Conservation (phyloP, 352 stramenopile species). For the Pythium rishiriense region DNA sequence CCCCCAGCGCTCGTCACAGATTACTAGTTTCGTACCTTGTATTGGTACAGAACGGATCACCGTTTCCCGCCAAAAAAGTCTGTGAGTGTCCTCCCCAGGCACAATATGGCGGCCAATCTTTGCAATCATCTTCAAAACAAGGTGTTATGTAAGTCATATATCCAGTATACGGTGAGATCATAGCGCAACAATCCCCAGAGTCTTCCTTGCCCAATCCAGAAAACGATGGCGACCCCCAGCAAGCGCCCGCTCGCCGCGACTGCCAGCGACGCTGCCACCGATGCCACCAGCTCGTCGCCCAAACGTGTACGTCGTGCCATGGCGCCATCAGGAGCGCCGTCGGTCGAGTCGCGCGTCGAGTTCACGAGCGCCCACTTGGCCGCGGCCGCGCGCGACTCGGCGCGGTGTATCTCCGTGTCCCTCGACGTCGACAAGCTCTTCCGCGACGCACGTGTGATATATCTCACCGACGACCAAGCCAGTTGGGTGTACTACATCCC, state of each 20-base stretch:
- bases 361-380: constrained; percentile 21
- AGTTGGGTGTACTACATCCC: constrained; percentile 72
- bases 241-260: constrained; percentile 5
- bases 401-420: constrained; percentile 25
- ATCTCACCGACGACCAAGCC: constrained; percentile 28
- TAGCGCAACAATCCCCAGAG: not conserved
- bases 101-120: too few relatives aligned
- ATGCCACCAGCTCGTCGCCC: not conserved
- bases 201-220: not conserved
- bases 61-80: too few relatives aligned
- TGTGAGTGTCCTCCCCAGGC: too few relatives aligned
- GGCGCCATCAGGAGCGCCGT: not conserved
- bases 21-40: too few relatives aligned
- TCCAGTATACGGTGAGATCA: not conserved
- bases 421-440: constrained; percentile 29
- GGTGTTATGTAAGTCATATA: not conserved
- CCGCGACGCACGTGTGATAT: constrained; percentile 27
- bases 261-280: not conserved
- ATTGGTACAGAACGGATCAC: too few relatives aligned
- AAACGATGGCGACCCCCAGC: not conserved
- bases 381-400: constrained; percentile 19
- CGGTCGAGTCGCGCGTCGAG: constrained; percentile 19
- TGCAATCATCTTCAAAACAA: too few relatives aligned
- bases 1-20: too few relatives aligned
- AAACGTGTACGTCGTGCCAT: not conserved